Evolutionary conservation across 2,329 filamentous ascomycete genomes (phyloP), one percentile per base, ranked within the genome.

Genomic region (Colletotrichum sp.): DNA sequence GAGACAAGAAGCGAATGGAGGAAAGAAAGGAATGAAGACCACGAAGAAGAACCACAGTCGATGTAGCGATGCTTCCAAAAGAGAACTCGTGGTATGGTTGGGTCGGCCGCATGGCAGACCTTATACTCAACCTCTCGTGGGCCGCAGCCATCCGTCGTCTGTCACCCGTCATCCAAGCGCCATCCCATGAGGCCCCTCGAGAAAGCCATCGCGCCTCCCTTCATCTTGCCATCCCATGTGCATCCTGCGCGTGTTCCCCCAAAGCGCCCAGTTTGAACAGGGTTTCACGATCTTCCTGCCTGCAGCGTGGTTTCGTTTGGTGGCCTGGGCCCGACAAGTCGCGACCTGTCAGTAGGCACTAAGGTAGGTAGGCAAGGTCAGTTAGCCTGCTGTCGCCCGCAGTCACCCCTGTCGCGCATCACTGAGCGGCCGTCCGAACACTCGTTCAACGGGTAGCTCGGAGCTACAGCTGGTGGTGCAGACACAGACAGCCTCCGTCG

Each of bases 1-100:
- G n/a, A 9, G 28, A 3, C 15, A 77, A 74, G 49, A 72, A 71
- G 78, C 72, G 77, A 71, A 77, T 69, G 44, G 44, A 26, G 26
- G 26, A 75, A 70, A 70, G 66, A 36, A 63, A 34, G 18, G 77
- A 78, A 78, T 28, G 79, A 80, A 59, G 76, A 77, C 79, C 78
- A 80, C 79, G 44, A 21, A 60, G 79, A 79, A 78, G 78, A 78
- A 66, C 30, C 71, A 69, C 62, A 39, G 62, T 52, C 55, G 67
- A 44, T 39, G 63, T 59, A 64, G 69, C 34, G 60, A 63, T 66
- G 13, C 65, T n/a, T 66, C 12, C 15, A 34, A 64, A 36, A 9
- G 55, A 13, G 9, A 21, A 30, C 9, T 34, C 9, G 5, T 3
- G 28, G 39, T 0, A 49, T 7, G n/a, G 30, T 6, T 18, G 6